Conservation (phyloP, 2,329 filamentous ascomycete genomes). For the Truncatella angustata region DNA sequence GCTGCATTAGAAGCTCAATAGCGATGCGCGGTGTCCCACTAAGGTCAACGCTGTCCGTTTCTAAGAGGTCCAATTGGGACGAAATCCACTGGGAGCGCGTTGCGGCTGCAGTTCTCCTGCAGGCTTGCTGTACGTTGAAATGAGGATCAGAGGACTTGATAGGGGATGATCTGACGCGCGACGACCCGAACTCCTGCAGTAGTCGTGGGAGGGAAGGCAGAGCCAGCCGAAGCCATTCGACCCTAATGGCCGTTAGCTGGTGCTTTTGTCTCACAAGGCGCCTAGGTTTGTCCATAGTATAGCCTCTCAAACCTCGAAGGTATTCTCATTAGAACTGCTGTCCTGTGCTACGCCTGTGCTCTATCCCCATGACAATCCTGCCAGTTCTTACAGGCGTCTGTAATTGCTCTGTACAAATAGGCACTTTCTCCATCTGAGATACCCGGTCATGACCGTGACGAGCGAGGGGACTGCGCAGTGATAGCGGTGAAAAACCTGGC, state of each 20-base stretch:
- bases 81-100: conserved; percentile 10
- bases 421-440: no score
- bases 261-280: conserved; percentile 5
- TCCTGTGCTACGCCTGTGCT: neutral
- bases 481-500: neutral
- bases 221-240: conserved; percentile 7
- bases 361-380: neutral
- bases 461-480: neutral
- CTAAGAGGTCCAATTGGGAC: conserved; percentile 9
- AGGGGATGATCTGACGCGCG: conserved; percentile 9
- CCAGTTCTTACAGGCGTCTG: no score
- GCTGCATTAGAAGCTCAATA: conserved; percentile 16
- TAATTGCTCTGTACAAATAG: no score
- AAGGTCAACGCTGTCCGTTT: conserved; percentile 11
- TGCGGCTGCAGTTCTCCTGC: conserved; percentile 20
- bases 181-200: neutral
- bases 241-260: conserved; percentile 8
- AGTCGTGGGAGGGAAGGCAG: neutral
- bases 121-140: conserved; percentile 26
- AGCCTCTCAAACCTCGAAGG: no score
- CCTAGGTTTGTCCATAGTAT: neutral
- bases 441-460: no score
- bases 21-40: conserved; percentile 18
- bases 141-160: conserved; percentile 20
- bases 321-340: no score